Conservation (phyloP, 2,329 filamentous ascomycete genomes). For the Trichoderma lentiforme region DNA sequence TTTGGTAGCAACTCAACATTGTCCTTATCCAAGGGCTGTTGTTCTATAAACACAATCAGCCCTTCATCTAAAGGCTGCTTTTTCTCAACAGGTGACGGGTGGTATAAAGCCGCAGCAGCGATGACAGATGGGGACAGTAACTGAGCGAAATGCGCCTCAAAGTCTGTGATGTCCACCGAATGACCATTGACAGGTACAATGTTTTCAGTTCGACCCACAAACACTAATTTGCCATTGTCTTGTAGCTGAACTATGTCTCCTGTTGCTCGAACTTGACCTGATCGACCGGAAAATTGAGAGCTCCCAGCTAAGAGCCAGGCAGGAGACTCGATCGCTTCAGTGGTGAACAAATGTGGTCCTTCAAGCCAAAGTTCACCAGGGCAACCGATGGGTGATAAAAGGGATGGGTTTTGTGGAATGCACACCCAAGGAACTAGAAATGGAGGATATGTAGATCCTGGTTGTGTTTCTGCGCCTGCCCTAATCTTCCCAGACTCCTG, state of each 20-base stretch:
- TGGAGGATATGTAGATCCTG: background rate
- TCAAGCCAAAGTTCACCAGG: conserved; percentile 5
- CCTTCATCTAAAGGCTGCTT: background rate
- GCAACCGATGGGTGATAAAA: background rate
- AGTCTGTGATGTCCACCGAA: background rate
- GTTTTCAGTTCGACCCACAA: background rate
- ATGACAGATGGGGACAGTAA: background rate
- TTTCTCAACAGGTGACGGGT: background rate
- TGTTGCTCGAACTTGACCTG: background rate
- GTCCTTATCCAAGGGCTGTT: background rate
- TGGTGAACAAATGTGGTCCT: background rate
- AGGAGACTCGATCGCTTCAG: background rate
- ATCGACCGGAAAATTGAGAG: background rate
- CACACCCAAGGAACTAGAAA: background rate
- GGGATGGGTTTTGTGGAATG: background rate
- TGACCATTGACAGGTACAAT: background rate
- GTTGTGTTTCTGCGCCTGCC: background rate
- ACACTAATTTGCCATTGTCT: background rate
- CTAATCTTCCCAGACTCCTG: background rate
- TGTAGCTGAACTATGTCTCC: background rate
- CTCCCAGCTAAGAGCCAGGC: background rate
- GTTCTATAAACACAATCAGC: background rate
- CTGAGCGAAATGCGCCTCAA: background rate
- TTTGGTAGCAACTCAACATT: background rate
- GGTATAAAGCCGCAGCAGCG: background rate